Base-by-base conservation (phyloP, 805 yeast genomes). In the Cephaloascus albidus region DNA sequence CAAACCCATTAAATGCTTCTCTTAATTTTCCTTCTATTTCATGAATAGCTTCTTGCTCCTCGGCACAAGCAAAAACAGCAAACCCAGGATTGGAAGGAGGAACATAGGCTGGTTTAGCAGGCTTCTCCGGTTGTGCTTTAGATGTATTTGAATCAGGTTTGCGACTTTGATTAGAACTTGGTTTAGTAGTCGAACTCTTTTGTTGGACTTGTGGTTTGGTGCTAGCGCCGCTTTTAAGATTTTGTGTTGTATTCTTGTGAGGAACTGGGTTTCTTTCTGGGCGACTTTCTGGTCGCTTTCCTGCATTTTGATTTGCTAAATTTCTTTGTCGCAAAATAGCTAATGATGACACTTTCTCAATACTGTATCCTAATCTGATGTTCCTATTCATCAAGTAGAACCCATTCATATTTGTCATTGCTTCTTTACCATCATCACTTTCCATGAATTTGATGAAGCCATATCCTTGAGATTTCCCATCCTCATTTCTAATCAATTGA, bases 391-490 rank as follows among this genome's bases (percentile, higher is more conserved):
- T n/a, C 8, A 31, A n/a, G 16, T n/a, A 16, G 14, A 10, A n/a
- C 17, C 33, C 33, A 16, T 31, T 31, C 33, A 31, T 10, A 10
- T 31, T n/a, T 8, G 10, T 16, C 33, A 31, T 31, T 6, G 33
- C 33, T 8, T 8, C 16, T 16, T 31, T 31, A n/a, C 33, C 33
- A 31, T 8, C 6, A 8, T n/a, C 16, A 15, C 33, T 31, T 16
- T 31, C 15, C 6, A 35, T 19, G 39, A 51, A 67, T 57, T 66
- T 66, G 40, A 67, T 60, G 50, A 67, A 67, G 47, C 70, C 72
- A 41, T 65, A 67, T 40, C 72, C 72, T 52, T 59, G 64, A 41
- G 72, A 65, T 51, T 63, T 65, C 43, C 70, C 70, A 45, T 63
- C 70, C 36, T 49, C 56, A 44, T 66, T 72, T 55, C 60, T 63